These are phyloP conservation scores for Vigna mungo DNA, from an alignment of 306 rosid genomes.

Conservation along the genomic window DNA sequence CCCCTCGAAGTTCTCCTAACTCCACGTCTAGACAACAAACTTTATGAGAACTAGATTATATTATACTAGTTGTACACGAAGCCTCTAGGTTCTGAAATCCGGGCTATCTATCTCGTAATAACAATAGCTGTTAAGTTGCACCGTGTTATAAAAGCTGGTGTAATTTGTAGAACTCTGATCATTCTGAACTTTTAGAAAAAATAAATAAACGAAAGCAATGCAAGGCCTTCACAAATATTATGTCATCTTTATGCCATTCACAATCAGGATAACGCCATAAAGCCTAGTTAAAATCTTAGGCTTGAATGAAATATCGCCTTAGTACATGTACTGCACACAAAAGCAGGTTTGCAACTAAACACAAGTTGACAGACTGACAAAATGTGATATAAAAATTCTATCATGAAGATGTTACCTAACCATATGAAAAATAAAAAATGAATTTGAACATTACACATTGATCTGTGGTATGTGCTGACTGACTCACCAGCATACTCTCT, in stretches of 20 bases:
- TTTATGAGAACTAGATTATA: slow-evolving; percentile 36
- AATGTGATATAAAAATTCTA: slow-evolving; percentile 45
- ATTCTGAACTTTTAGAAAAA: not conserved
- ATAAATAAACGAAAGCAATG: not conserved
- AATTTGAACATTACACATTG: slow-evolving; percentile 49
- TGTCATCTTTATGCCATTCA: not conserved
- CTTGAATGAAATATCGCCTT: slow-evolving; percentile 11
- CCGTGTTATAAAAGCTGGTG: not conserved
- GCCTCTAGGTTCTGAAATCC: not conserved
- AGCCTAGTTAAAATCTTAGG: slow-evolving; percentile 4
- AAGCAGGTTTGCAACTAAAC: slow-evolving; percentile 39
- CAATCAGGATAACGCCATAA: slow-evolving; percentile 16
- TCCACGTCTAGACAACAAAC: slow-evolving; percentile 42
- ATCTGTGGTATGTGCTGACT: slow-evolving; percentile 40
- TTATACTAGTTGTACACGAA: not conserved
- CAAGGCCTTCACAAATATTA: not conserved
- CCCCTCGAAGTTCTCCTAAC: slow-evolving; percentile 46
- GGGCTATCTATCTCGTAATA: not conserved
- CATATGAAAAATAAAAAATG: slow-evolving; percentile 42
- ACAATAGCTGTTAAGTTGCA: not conserved
- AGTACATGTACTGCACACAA: slow-evolving; percentile 10
- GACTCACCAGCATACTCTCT: slow-evolving; percentile 41
- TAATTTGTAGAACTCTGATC: not conserved
- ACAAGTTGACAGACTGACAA: slow-evolving; percentile 7
- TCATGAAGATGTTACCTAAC: slow-evolving; percentile 46